phyloP scores from a whole-genome alignment of 176 grass and related monocot species.

The Triticum turgidum region DNA sequence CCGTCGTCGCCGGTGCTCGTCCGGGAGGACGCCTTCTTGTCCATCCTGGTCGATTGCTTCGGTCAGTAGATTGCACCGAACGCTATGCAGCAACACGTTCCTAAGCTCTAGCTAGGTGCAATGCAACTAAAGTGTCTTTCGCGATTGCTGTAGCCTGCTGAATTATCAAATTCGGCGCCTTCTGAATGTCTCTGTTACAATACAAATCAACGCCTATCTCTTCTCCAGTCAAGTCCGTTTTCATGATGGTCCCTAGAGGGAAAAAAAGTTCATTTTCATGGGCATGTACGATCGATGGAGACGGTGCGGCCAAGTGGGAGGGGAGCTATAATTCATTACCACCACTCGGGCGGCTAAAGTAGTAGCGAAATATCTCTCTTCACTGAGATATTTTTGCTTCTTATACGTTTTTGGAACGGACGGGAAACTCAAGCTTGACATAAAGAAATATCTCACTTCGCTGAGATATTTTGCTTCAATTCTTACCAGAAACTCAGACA shows the following conservation, averaged over 20 bases:
- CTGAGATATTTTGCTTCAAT: background rate
- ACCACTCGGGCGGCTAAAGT: background rate
- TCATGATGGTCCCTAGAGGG: background rate
- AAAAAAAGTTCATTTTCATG: background rate
- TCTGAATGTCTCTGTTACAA: background rate
- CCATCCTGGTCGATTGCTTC: conserved; percentile 71
- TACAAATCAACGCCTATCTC: background rate
- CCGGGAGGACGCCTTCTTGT: conserved; percentile 46
- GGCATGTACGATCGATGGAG: background rate
- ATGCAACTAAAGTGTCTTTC: background rate
- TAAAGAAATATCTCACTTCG: background rate
- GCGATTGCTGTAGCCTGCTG: background rate
- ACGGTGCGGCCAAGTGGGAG: conserved; percentile 1
- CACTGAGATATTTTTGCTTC: background rate
- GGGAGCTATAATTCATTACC: background rate
- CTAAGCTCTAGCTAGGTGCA: background rate
- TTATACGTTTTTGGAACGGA: no score
- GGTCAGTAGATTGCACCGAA: conserved; percentile 31
- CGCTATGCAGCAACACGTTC: background rate
- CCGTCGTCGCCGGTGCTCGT: conserved; percentile 7
- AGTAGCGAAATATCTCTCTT: conserved; percentile 5
- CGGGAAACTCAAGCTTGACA: no score
- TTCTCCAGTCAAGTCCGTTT: conserved; percentile 15
- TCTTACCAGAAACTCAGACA: background rate
- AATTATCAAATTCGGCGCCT: background rate